These are phyloP conservation scores for Dillenia turbinata DNA, from an alignment of 164 flowering plant genomes.

Conservation along the genomic window DNA sequence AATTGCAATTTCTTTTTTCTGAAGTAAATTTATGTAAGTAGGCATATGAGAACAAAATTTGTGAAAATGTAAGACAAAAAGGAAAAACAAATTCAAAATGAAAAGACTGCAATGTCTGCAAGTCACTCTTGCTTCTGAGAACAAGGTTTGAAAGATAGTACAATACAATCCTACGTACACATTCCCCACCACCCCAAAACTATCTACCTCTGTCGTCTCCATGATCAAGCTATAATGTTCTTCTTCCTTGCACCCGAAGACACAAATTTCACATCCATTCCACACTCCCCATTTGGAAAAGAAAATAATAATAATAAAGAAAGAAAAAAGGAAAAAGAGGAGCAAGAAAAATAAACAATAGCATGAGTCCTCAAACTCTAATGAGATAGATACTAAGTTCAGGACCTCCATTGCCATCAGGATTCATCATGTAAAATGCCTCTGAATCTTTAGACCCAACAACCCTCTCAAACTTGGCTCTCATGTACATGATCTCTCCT, in stretches of 20 bases:
- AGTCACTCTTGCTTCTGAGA: neutral
- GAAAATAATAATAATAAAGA: too few relatives aligned
- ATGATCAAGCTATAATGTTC: slow-evolving; percentile 9
- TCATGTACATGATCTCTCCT: slow-evolving; percentile 93
- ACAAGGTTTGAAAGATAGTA: neutral
- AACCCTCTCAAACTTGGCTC: slow-evolving; percentile 91
- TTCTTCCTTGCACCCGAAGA: slow-evolving; percentile 4
- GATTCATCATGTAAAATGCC: slow-evolving; percentile 96
- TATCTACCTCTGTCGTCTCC: too few relatives aligned
- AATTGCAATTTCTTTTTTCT: too few relatives aligned
- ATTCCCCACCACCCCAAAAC: neutral
- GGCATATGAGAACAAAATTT: too few relatives aligned
- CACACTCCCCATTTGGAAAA: slow-evolving; percentile 12
- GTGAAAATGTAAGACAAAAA: neutral
- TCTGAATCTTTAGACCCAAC: slow-evolving; percentile 86
- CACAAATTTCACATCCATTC: neutral
- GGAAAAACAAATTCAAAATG: neutral
- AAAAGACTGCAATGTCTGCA: neutral
- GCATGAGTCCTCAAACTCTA: slow-evolving; percentile 39
- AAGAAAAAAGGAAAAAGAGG: neutral
- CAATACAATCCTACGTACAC: neutral
- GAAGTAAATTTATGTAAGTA: too few relatives aligned
- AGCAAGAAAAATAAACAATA: neutral
- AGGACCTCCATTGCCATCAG: slow-evolving; percentile 79
- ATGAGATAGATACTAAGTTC: slow-evolving; percentile 85